A percentile compares a stretch with the other conserved stretches of the same genome.
Evolutionary conservation across 1,139 yeast species (phyloP).

Genomic region (Geotrichum histeridarum): DNA sequence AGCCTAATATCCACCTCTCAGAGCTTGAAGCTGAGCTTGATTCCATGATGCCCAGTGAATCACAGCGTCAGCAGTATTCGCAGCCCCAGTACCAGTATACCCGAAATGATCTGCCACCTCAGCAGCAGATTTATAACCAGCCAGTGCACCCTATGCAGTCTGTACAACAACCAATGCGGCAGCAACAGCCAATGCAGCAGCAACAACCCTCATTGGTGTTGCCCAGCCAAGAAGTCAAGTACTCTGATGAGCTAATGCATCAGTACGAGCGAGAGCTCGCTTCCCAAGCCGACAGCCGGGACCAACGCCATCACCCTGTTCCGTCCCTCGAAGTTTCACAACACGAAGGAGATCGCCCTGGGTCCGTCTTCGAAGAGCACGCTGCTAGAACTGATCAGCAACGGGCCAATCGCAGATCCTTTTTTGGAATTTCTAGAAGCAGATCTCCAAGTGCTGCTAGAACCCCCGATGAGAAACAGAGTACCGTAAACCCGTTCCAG

Average conservation of each 20-base stretch:
- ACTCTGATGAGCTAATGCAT: slow-evolving; percentile 9
- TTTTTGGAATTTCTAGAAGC: background rate
- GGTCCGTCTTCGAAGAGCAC: background rate
- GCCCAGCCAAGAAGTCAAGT: background rate
- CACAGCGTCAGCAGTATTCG: background rate
- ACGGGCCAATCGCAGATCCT: background rate
- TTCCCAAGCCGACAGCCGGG: background rate
- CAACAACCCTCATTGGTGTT: background rate
- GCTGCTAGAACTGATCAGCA: background rate
- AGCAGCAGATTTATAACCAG: background rate
- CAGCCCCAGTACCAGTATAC: background rate
- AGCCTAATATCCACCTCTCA: background rate
- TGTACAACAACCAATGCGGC: background rate
- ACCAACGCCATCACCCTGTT: background rate
- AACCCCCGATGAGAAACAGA: background rate
- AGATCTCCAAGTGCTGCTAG: background rate
- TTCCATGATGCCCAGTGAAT: slow-evolving; percentile 5
- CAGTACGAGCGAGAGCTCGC: slow-evolving; percentile 12
- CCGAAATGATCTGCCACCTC: background rate
- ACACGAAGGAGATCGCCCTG: background rate
- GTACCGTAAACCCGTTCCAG: background rate
- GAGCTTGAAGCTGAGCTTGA: slow-evolving; percentile 13
- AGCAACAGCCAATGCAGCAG: slow-evolving; percentile 2
- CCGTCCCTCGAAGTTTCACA: slow-evolving; percentile 7
- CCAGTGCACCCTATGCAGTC: background rate